Percentiles rank a stretch among this genome's conserved stretches.
These are phyloP conservation scores for Kandelia obovata DNA, from an alignment of 345 rosid genomes.

Conservation along the genomic window DNA sequence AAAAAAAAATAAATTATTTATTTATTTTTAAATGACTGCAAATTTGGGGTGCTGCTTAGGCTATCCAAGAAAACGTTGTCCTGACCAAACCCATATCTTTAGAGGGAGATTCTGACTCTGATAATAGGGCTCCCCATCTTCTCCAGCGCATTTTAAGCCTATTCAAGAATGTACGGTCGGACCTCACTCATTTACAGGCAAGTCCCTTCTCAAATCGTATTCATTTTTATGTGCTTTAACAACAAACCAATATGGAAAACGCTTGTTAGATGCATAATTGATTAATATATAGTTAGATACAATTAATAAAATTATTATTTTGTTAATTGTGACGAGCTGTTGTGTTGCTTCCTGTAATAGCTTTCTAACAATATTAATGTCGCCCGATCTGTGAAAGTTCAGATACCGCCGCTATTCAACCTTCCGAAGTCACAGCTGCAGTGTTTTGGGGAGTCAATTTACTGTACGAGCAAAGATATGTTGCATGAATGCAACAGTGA, in stretches of 20 bases:
- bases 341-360: too few relatives aligned
- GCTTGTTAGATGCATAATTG: too few relatives aligned
- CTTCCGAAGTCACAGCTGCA: conserved; percentile 84
- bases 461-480: conserved; percentile 43
- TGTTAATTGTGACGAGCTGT: too few relatives aligned
- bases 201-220: background rate
- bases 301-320: too few relatives aligned
- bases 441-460: conserved; percentile 59
- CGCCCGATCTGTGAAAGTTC: conserved; percentile 8
- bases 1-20: background rate
- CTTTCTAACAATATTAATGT: background rate
- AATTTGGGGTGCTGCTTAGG: background rate
- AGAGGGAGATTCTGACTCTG: conserved; percentile 36
- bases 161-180: conserved; percentile 48
- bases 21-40: too few relatives aligned
- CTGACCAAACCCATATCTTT: conserved; percentile 45
- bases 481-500: conserved; percentile 40
- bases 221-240: too few relatives aligned
- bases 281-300: too few relatives aligned
- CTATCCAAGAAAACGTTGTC: conserved; percentile 17
- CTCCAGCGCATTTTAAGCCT: conserved; percentile 49
- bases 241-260: too few relatives aligned
- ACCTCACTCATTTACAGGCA: conserved; percentile 60
- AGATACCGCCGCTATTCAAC: conserved; percentile 75
- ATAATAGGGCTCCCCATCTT: conserved; percentile 47